phyloP scores from a whole-genome alignment of 257 asterid species.

The Przewalskia tangutica region DNA sequence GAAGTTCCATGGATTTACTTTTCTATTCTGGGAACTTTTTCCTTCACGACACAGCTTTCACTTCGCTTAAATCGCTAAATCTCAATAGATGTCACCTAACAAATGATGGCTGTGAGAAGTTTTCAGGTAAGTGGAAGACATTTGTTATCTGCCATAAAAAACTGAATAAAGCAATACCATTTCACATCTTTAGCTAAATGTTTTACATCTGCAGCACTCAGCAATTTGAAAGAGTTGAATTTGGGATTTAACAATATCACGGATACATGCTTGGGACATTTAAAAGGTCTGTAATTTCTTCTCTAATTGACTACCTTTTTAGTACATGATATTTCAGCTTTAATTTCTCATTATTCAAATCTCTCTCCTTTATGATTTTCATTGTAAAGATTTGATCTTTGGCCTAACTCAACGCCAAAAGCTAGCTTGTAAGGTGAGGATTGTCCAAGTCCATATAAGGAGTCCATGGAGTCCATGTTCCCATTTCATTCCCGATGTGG shows the following conservation, averaged over 20 bases:
- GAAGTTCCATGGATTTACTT: background rate
- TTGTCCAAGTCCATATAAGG: too few relatives aligned
- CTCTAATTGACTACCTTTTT: background rate
- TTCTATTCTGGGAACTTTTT: background rate
- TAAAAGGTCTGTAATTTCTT: constrained; percentile 1
- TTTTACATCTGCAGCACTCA: constrained; percentile 2
- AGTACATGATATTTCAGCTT: background rate
- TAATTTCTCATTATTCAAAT: background rate
- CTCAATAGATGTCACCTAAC: constrained; percentile 1
- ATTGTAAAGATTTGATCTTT: too few relatives aligned
- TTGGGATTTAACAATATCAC: constrained; percentile 9
- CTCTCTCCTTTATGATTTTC: background rate
- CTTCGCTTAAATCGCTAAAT: constrained; percentile 4
- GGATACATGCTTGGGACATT: background rate
- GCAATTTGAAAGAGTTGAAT: constrained; percentile 9
- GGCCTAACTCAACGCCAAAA: too few relatives aligned
- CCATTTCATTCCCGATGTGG: too few relatives aligned
- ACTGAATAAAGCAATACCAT: background rate
- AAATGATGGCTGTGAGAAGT: constrained; percentile 8
- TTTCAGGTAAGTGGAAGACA: background rate
- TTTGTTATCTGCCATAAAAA: background rate
- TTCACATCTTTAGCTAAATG: background rate
- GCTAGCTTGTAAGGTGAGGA: too few relatives aligned
- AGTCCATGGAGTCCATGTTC: too few relatives aligned
- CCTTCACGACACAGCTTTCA: background rate